These are phyloP conservation scores for Gonapodya prolifera DNA, from an alignment of 192 early-diverging fungal genomes.

Conservation along the genomic window DNA sequence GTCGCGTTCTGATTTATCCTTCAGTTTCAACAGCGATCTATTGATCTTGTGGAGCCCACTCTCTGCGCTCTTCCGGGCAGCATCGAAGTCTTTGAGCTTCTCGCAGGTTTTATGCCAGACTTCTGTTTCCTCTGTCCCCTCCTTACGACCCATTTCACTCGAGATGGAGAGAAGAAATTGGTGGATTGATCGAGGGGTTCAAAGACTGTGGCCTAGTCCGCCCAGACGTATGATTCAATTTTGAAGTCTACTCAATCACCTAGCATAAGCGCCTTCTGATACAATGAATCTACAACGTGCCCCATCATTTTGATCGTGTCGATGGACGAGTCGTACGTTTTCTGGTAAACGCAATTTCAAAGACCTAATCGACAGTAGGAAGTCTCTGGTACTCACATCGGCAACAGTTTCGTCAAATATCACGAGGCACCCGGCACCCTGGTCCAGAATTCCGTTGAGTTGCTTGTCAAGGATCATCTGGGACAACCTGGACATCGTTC, in stretches of 20 bases:
- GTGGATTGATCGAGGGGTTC: too few relatives aligned
- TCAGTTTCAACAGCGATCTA: not conserved
- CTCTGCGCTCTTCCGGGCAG: not conserved
- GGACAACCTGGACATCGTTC: constrained; percentile 52
- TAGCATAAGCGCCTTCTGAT: constrained; percentile 57
- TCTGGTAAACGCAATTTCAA: constrained; percentile 23
- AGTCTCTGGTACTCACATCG: constrained; percentile 47
- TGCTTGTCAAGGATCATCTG: constrained; percentile 99
- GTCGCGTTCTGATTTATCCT: too few relatives aligned
- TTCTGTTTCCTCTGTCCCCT: not conserved
- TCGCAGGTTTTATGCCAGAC: not conserved
- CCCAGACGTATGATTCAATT: too few relatives aligned
- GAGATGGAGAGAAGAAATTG: too few relatives aligned
- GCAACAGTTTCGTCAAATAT: constrained; percentile 81
- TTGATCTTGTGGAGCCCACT: not conserved
- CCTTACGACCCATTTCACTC: not conserved
- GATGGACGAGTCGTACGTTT: constrained; percentile 81
- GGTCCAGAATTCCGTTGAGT: constrained; percentile 90
- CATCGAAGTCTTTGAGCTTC: not conserved
- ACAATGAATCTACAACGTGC: constrained; percentile 88
- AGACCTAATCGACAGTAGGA: not conserved
- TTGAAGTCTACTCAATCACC: too few relatives aligned
- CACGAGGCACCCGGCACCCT: constrained; percentile 88
- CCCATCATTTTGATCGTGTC: constrained; percentile 96
- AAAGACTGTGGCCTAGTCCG: too few relatives aligned